phyloP scores from a whole-genome alignment of 1,139 yeast species.

The Yamadazyma songkhlaensis region DNA sequence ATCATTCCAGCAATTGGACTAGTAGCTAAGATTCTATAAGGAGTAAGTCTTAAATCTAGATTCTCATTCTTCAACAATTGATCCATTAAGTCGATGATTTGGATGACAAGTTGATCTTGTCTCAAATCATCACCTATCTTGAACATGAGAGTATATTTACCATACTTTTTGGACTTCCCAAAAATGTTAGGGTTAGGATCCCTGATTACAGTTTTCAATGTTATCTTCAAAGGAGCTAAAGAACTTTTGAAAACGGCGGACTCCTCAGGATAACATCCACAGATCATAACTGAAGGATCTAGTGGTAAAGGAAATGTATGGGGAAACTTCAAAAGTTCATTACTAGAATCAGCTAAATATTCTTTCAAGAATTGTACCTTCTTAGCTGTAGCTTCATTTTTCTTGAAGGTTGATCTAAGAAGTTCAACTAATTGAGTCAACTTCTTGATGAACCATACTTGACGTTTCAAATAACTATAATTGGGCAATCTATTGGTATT shows the following conservation, averaged over 20 bases:
- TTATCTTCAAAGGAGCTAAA: slow-evolving; percentile 79
- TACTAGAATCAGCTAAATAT: slow-evolving; percentile 37
- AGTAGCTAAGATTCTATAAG: slow-evolving; percentile 88
- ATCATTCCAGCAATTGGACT: slow-evolving; percentile 89
- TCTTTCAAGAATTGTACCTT: slow-evolving; percentile 43
- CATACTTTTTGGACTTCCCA: slow-evolving; percentile 37
- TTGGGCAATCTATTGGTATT: slow-evolving; percentile 29
- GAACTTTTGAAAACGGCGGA: slow-evolving; percentile 89
- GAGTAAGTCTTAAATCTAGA: slow-evolving; percentile 81
- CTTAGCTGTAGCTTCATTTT: slow-evolving; percentile 44
- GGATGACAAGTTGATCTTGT: slow-evolving; percentile 95
- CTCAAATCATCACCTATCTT: slow-evolving; percentile 95
- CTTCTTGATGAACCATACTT: slow-evolving; percentile 46
- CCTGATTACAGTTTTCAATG: slow-evolving; percentile 57
- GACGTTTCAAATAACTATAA: slow-evolving; percentile 40
- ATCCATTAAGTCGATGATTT: slow-evolving; percentile 89
- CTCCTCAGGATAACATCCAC: slow-evolving; percentile 78
- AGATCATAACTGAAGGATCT: slow-evolving; percentile 63
- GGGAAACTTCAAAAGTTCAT: slow-evolving; percentile 39
- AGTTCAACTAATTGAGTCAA: slow-evolving; percentile 40
- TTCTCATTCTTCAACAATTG: slow-evolving; percentile 85
- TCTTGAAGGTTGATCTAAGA: slow-evolving; percentile 37
- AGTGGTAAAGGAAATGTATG: slow-evolving; percentile 68
- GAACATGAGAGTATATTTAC: slow-evolving; percentile 80
- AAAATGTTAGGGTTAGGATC: slow-evolving; percentile 27